Percentiles rank a stretch among this genome's conserved stretches.
Conservation (phyloP, 2,329 filamentous ascomycete species). For the Aureobasidium namibiae region DNA sequence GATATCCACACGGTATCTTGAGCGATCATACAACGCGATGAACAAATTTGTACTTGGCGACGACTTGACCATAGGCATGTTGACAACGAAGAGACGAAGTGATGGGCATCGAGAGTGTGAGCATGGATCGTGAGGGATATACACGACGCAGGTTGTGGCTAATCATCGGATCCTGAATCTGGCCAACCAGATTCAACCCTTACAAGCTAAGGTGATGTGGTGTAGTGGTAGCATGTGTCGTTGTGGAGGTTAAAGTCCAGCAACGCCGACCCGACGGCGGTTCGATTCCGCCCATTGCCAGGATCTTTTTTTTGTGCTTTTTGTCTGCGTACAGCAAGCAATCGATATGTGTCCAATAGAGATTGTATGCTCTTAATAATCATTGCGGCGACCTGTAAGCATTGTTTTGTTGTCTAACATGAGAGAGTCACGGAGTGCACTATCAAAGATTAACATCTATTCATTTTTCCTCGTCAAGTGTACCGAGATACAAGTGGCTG, state of each 20-base stretch:
- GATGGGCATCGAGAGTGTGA: no score
- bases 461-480: neutral
- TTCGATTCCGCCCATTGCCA: slow-evolving; percentile 15
- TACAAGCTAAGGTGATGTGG: slow-evolving; percentile 10
- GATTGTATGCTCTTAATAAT: no score
- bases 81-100: no score
- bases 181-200: slow-evolving; percentile 9
- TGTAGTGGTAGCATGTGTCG: slow-evolving; percentile 12
- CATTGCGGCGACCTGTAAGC: no score
- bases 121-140: neutral
- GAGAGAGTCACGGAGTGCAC: no score
- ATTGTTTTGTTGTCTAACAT: no score
- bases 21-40: neutral
- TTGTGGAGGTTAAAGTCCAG: slow-evolving; percentile 7
- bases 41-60: no score
- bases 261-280: slow-evolving; percentile 14
- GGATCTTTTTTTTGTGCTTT: slow-evolving; percentile 1
- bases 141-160: neutral
- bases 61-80: no score
- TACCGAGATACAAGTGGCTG: neutral
- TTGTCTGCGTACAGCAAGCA: no score
- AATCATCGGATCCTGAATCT: slow-evolving; percentile 10
- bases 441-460: neutral
- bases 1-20: neutral
- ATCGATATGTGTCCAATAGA: no score